Percentiles rank a stretch among this genome's conserved stretches.
phyloP scores from a whole-genome alignment of 2,329 filamentous ascomycete genomes.

The Colletotrichum eleusines region DNA sequence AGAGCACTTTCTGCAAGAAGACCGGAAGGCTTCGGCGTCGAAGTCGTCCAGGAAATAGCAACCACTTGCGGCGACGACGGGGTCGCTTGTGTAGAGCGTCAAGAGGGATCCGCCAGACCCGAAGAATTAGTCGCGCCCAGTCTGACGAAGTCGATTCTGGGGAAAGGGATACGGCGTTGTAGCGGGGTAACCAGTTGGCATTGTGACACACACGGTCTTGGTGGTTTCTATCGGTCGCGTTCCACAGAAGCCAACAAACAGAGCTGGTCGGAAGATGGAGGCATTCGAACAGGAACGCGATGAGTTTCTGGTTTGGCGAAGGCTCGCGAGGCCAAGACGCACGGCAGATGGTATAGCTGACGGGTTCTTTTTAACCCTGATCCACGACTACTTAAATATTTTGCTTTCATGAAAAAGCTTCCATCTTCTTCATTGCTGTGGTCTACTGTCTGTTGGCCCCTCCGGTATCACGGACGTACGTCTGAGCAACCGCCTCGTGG shows the following conservation, averaged over 20 bases:
- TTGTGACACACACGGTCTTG: constrained; percentile 9
- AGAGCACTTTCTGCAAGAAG: constrained; percentile 35
- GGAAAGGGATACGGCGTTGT: constrained; percentile 14
- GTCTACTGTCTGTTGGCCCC: not conserved
- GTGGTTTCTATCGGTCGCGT: constrained; percentile 16
- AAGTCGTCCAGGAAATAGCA: constrained; percentile 34
- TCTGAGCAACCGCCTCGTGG: not conserved
- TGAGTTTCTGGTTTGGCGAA: constrained; percentile 4
- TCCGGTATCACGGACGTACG: not conserved
- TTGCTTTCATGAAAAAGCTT: not conserved
- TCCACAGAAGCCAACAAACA: not conserved
- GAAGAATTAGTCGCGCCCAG: not conserved
- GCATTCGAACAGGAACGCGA: constrained; percentile 23
- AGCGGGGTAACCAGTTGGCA: constrained; percentile 22
- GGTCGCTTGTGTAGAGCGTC: not conserved
- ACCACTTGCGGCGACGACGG: not conserved
- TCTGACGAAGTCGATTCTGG: constrained; percentile 1
- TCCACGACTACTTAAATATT: constrained; percentile 6
- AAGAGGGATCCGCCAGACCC: not conserved
- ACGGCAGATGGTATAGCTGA: constrained; percentile 21
- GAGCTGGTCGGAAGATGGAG: not conserved
- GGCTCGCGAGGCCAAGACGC: not conserved
- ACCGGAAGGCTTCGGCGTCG: constrained; percentile 30
- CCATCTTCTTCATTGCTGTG: not conserved
- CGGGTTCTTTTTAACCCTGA: constrained; percentile 23